A percentile compares a stretch with the other conserved stretches of the same genome.
phyloP scores from a whole-genome alignment of 305 asterid species.

The Fraxinus xanthoxyloides region DNA sequence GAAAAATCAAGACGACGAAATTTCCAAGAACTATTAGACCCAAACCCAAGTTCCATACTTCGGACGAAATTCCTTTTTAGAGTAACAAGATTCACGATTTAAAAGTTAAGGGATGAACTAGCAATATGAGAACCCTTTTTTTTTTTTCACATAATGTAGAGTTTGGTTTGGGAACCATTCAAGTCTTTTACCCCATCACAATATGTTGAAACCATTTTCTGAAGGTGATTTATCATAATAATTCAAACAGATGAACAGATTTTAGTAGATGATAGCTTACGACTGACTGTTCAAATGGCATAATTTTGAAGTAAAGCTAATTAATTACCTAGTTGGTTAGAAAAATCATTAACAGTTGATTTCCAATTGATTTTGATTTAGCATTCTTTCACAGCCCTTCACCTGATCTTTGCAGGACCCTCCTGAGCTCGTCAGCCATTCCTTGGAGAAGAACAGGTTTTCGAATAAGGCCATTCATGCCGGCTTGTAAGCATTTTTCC shows the following conservation, averaged over 20 bases:
- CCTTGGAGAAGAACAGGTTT: slow-evolving; percentile 45
- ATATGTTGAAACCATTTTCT: neutral
- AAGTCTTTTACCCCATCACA: neutral
- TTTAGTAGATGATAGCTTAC: neutral
- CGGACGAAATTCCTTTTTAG: neutral
- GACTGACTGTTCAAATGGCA: neutral
- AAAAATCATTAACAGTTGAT: neutral
- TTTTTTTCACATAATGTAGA: neutral
- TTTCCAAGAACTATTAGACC: neutral
- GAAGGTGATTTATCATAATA: neutral
- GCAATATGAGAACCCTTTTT: neutral
- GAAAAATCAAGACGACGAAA: too few relatives aligned
- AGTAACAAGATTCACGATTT: too few relatives aligned
- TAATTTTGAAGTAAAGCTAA: neutral
- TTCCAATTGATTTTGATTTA: neutral
- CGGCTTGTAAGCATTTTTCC: slow-evolving; percentile 37
- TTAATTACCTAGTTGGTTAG: neutral
- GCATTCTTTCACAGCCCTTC: neutral
- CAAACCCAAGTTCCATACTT: neutral
- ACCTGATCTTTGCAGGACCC: slow-evolving; percentile 25
- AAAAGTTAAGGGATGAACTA: too few relatives aligned
- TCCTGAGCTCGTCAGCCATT: slow-evolving; percentile 39
- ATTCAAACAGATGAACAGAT: neutral
- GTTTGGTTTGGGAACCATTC: neutral
- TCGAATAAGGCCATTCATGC: slow-evolving; percentile 46